Conservation (phyloP, 192 early-diverging fungal species). For the Funneliformis geosporum region DNA sequence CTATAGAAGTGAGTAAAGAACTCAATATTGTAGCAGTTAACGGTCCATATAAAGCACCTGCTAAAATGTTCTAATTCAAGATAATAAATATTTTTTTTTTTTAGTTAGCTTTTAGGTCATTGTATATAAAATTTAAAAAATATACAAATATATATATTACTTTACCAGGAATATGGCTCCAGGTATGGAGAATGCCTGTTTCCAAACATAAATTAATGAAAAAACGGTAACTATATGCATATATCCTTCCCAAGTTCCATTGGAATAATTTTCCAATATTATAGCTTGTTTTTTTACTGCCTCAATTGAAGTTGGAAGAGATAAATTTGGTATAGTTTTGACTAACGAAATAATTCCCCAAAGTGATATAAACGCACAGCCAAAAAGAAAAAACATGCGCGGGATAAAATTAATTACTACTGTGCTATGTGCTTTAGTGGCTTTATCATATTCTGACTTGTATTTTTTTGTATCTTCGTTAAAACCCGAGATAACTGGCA, state of each 20-base stretch:
- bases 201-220: constrained; percentile 54
- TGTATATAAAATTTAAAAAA: background rate
- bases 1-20: constrained; percentile 40
- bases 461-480: too few species aligned
- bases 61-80: constrained; percentile 40
- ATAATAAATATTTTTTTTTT: constrained; percentile 17
- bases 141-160: background rate
- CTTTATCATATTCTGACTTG: too few species aligned
- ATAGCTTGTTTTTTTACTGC: constrained; percentile 50
- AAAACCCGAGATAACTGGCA: too few species aligned
- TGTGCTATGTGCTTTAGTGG: too few species aligned
- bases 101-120: background rate
- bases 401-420: constrained; percentile 35
- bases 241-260: constrained; percentile 45
- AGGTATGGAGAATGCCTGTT: constrained; percentile 59
- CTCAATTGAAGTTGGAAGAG: constrained; percentile 51
- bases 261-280: constrained; percentile 47
- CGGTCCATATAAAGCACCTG: constrained; percentile 46
- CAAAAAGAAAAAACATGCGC: constrained; percentile 36
- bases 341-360: constrained; percentile 37
- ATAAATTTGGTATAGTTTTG: constrained; percentile 39
- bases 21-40: constrained; percentile 42
- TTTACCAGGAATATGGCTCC: constrained; percentile 55
- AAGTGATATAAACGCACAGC: constrained; percentile 36
- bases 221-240: constrained; percentile 45